A percentile compares a stretch with the other conserved stretches of the same genome.
These are phyloP conservation scores for Pseudogymnoascus sp. DNA, from an alignment of 2,329 filamentous ascomycete species.

Conservation along the genomic window DNA sequence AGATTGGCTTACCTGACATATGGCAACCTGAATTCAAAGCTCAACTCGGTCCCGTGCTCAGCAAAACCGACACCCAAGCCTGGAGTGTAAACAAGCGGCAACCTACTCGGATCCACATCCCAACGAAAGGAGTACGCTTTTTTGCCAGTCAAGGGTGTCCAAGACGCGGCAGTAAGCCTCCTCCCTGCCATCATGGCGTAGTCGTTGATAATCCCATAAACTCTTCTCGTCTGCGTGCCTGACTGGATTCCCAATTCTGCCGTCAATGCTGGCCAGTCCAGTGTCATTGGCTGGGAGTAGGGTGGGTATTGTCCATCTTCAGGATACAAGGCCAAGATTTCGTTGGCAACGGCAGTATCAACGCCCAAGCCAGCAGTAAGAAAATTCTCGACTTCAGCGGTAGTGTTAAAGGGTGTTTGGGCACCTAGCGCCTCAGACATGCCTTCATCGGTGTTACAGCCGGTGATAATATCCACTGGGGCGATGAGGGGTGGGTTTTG, in stretches of 20 bases:
- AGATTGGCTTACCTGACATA: constrained; percentile 7
- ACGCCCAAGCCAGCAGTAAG: constrained; percentile 29
- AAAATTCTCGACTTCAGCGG: background rate
- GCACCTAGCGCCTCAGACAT: constrained; percentile 24
- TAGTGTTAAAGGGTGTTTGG: background rate
- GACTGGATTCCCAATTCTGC: background rate
- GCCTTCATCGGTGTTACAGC: constrained; percentile 66
- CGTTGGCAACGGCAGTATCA: constrained; percentile 35
- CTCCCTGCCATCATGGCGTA: constrained; percentile 1
- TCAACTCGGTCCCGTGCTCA: constrained; percentile 11
- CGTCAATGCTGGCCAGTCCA: constrained; percentile 10
- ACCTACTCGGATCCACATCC: constrained; percentile 9
- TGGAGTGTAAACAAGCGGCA: constrained; percentile 13
- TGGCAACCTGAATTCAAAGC: constrained; percentile 11
- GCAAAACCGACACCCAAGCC: constrained; percentile 14
- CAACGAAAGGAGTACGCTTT: constrained; percentile 13
- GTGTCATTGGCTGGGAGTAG: constrained; percentile 12
- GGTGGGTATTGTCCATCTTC: constrained; percentile 12
- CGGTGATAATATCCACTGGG: constrained; percentile 50
- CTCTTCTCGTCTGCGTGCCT: constrained; percentile 8
- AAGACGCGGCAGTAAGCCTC: background rate
- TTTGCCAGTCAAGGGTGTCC: constrained; percentile 5
- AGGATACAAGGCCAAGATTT: constrained; percentile 10
- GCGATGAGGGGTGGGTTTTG: constrained; percentile 44
- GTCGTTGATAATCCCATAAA: constrained; percentile 1